Evolutionary conservation across 1,284 basidiomycete species (phyloP).

Genomic region (Moniliophthora roreri): DNA sequence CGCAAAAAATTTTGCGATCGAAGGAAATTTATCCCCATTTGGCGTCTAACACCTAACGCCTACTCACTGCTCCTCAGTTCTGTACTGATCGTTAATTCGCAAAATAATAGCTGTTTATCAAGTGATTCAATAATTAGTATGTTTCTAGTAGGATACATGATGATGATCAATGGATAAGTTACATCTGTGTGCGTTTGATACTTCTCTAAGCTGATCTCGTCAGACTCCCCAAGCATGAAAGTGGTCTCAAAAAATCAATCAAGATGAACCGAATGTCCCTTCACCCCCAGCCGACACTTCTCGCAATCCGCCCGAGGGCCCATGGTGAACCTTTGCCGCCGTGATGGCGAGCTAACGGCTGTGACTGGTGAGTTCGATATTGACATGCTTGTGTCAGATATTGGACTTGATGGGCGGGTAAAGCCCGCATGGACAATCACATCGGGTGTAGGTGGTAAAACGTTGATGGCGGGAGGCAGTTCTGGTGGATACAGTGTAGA

Average conservation of each 20-base stretch:
- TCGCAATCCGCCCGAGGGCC: slow-evolving; percentile 72
- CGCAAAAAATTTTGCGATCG: background rate
- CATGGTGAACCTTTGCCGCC: slow-evolving; percentile 58
- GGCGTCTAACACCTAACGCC: no score
- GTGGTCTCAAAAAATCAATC: no score
- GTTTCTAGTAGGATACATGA: no score
- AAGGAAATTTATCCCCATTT: background rate
- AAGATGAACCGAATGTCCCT: slow-evolving; percentile 72
- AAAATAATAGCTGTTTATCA: no score
- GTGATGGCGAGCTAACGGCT: slow-evolving; percentile 24
- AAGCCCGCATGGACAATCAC: slow-evolving; percentile 8
- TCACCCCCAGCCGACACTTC: slow-evolving; percentile 65
- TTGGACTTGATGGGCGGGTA: slow-evolving; percentile 23
- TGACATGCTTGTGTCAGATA: slow-evolving; percentile 17
- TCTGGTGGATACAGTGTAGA: slow-evolving; percentile 1
- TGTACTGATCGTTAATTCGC: no score
- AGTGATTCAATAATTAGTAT: no score
- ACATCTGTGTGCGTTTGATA: no score
- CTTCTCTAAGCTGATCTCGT: no score
- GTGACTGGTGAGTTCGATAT: slow-evolving; percentile 24
- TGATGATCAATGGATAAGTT: no score
- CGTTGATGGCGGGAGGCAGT: slow-evolving; percentile 29
- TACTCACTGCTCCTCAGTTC: no score
- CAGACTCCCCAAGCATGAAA: no score
- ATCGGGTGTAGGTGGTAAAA: slow-evolving; percentile 38